Evolutionary conservation across 2,329 filamentous ascomycete species (phyloP).

Genomic region (Gaeumannomyces tritici): DNA sequence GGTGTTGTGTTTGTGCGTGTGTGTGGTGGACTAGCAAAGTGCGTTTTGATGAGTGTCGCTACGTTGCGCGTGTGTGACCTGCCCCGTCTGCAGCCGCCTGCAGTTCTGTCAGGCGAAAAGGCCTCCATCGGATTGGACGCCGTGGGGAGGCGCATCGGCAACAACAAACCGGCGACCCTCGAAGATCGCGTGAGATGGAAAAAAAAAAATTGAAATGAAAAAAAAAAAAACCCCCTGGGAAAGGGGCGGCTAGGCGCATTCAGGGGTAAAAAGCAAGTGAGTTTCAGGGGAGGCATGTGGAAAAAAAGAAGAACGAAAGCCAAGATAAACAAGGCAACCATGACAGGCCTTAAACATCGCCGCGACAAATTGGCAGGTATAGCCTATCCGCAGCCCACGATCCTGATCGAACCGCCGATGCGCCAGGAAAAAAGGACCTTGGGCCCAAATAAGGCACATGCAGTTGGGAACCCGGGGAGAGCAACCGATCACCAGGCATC

Average conservation of each 20-base stretch:
- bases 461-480: no score
- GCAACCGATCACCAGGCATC: not conserved
- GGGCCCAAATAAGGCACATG: not conserved
- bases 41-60: not conserved
- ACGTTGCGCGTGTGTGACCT: not conserved
- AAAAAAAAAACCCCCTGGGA: no score
- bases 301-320: not conserved
- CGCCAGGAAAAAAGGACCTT: not conserved
- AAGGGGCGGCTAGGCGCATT: no score
- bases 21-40: not conserved
- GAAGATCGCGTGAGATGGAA: no score
- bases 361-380: not conserved
- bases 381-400: not conserved
- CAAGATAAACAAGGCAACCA: not conserved
- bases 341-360: not conserved
- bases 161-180: no score
- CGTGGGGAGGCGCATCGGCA: no score
- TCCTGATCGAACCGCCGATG: not conserved
- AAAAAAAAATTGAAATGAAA: no score
- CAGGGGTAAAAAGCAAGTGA: no score
- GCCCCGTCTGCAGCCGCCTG: not conserved
- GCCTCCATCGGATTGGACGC: no score
- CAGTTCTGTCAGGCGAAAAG: not conserved
- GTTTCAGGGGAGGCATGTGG: no score
- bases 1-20: not conserved